These are phyloP conservation scores for Colletotrichum noveboracense DNA, from an alignment of 2,329 filamentous ascomycete species.

Conservation along the genomic window DNA sequence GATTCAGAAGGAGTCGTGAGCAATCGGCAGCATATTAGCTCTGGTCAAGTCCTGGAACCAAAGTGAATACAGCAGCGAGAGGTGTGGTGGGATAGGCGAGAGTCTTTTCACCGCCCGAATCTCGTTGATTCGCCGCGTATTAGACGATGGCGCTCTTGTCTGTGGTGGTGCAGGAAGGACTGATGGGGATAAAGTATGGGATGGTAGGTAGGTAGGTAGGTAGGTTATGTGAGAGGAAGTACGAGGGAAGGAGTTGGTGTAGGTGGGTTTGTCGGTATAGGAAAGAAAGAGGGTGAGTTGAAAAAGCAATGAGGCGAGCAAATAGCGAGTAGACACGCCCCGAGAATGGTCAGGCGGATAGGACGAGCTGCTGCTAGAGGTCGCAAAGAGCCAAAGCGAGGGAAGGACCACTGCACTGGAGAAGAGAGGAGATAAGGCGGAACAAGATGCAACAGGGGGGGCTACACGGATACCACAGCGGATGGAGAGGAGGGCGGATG, in stretches of 20 bases:
- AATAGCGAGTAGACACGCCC: constrained; percentile 21
- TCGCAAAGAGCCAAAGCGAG: constrained; percentile 8
- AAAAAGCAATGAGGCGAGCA: constrained; percentile 10
- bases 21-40: constrained; percentile 22
- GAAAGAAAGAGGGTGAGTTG: neutral
- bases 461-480: constrained; percentile 15
- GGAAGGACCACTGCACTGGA: constrained; percentile 7
- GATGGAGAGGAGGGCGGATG: constrained; percentile 20
- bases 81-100: neutral
- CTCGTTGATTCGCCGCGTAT: constrained; percentile 8
- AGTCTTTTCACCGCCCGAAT: constrained; percentile 12
- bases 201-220: neutral
- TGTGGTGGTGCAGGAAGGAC: neutral
- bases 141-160: neutral
- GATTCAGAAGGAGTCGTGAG: constrained; percentile 16
- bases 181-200: neutral
- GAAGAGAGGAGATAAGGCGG: constrained; percentile 22
- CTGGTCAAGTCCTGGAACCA: constrained; percentile 16
- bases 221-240: neutral
- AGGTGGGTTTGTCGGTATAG: constrained; percentile 1
- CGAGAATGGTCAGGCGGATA: constrained; percentile 20
- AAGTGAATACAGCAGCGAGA: constrained; percentile 9
- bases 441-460: constrained; percentile 15
- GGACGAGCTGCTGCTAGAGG: constrained; percentile 15
- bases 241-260: neutral